A percentile compares a stretch with the other conserved stretches of the same genome.
Evolutionary conservation across 1,139 yeast species (phyloP).

Genomic region (Kluyveromyces sp.): DNA sequence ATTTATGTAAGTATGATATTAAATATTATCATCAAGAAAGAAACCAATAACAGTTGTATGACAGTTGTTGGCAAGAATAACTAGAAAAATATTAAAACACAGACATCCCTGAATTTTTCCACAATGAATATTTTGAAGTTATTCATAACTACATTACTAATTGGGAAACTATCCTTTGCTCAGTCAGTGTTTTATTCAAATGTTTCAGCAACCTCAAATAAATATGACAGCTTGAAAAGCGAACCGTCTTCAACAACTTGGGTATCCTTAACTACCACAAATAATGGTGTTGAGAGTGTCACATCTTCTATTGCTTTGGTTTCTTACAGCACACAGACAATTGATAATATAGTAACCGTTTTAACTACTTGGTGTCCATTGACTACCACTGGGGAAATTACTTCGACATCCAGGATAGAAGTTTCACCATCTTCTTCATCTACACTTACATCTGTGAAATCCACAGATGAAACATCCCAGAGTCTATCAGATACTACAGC

Average conservation of each 20-base stretch:
- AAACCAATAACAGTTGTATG: too few relatives aligned
- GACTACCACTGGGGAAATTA: slow-evolving; percentile 9
- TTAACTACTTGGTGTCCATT: slow-evolving; percentile 40
- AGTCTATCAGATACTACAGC: not conserved
- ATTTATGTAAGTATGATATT: too few relatives aligned
- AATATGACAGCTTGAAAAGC: not conserved
- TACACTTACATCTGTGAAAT: not conserved
- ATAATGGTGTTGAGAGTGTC: not conserved
- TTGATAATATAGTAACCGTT: slow-evolving; percentile 12
- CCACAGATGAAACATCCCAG: not conserved
- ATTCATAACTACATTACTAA: not conserved
- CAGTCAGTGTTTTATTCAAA: slow-evolving; percentile 1
- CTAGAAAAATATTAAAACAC: too few relatives aligned
- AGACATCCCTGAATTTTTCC: too few relatives aligned
- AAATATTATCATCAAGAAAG: too few relatives aligned
- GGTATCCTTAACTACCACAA: not conserved
- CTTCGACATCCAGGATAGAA: not conserved
- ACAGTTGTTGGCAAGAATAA: too few relatives aligned
- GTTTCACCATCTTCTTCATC: not conserved
- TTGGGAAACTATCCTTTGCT: not conserved
- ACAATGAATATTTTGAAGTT: not conserved
- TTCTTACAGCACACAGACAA: slow-evolving; percentile 9
- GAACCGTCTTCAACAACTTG: not conserved
- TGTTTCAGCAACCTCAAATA: not conserved
- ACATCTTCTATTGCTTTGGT: slow-evolving; percentile 6